Evolutionary conservation across 148 eudicot species (phyloP).

Genomic region (Persicaria tinctoria): DNA sequence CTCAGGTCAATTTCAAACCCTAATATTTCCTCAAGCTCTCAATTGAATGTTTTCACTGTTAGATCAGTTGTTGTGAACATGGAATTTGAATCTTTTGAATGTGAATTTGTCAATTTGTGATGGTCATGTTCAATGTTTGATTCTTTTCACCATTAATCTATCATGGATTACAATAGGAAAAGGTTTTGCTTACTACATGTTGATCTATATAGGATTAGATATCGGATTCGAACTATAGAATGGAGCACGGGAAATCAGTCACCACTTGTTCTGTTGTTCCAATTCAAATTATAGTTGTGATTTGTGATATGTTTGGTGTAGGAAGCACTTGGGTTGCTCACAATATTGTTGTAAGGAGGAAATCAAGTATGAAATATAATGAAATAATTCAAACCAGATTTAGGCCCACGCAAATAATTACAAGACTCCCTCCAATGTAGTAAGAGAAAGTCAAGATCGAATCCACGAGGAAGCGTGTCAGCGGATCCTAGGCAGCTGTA

Average conservation of each 20-base stretch:
- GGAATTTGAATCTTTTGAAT: no score
- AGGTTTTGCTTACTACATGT: not conserved
- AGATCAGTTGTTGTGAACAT: no score
- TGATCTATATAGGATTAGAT: not conserved
- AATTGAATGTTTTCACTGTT: not conserved
- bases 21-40: not conserved
- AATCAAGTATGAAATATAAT: no score
- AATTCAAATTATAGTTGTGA: not conserved
- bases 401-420: no score
- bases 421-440: no score
- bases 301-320: conserved; percentile 8
- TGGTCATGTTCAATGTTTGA: not conserved
- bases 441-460: no score
- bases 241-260: no score
- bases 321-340: conserved; percentile 51
- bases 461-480: no score
- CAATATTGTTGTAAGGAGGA: conserved; percentile 9
- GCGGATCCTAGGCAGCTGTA: no score
- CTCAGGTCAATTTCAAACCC: conserved; percentile 34
- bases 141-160: not conserved
- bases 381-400: no score
- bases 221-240: no score
- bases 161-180: not conserved
- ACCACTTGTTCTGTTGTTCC: no score
- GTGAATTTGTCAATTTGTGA: not conserved